Evolutionary conservation across 306 rosid genomes (phyloP), one percentile per base, ranked within the genome.

Genomic region (Pterocarpus macrocarpus): DNA sequence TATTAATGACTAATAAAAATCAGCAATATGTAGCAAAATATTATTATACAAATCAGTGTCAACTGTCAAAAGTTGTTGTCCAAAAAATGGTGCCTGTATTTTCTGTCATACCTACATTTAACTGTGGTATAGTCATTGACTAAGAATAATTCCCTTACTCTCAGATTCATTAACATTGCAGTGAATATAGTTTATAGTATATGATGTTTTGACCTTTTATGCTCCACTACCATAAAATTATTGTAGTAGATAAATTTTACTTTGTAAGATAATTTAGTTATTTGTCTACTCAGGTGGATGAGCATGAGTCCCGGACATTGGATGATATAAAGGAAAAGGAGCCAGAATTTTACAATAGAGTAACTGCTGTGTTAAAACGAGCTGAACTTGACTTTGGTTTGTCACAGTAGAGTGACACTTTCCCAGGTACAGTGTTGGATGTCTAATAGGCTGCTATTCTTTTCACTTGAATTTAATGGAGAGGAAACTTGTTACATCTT

Each of bases 321-420:
- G 91, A 92, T 28, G 91, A 89, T 45, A 84, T 92, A 67, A 87
- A 84, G 86, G 91, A 89, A 85, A 80, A 79, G 9, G 97, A 95
- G 76, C 93, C 95, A 44, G 94, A 90, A 43, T 95, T 87, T 83
- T 95, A 82, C 80, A 50, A 0, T 38, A 88, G 93, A 79, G 97
- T 95, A 45, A 81, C 84, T 45, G 69, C 86, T 47, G 87, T 83
- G 12, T 85, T 95, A 74, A 90, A 87, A 87, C 86, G 86, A 80
- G 97, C 97, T 16, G 91, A 95, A 77, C 67, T 84, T 56, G 97
- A 95, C 62, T 90, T 95, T 74, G 89, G 85, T 69, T 84, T 86
- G 75, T 86, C 81, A 81, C 70, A 71, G 35, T 63, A 52, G 62
- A 52, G 66, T 57, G 65, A 9, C 41, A 53, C 43, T 34, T 73